Evolutionary conservation across 768 basidiomycete species (phyloP), one percentile per base, ranked within the genome.

Genomic region (Auricularia sp.): DNA sequence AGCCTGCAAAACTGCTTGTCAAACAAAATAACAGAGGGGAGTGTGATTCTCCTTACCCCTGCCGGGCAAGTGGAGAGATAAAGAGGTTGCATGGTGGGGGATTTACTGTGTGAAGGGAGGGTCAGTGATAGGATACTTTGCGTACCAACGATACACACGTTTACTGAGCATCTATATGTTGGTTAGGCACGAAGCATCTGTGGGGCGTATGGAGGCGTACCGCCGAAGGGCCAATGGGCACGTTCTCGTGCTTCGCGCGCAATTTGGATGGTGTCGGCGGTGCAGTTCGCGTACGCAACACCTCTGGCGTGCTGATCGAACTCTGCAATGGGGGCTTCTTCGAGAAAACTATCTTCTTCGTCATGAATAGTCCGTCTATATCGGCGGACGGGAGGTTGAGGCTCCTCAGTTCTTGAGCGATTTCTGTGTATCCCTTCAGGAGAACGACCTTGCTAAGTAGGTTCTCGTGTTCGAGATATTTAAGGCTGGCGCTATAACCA

Each of bases 31-130:
- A 3, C 21, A 10, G 47, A 11, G 47, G 47, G 11, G 16, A 6
- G 6, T 5, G 18, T 3, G 3, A 51, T 21, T 1, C 37, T 2
- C 65, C 76, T 69, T 45, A 77, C 70, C 16, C 87, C 88, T 79
- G 90, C 90, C 64, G 87, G 88, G 76, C 90, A 92, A 51, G 80
- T 80, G 86, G 91, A 89, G 69, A 92, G 76, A 74, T 92, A 92
- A 71, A 83, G 75, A 92, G 89, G 70, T 92, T 92, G 78, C 90
- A 92, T 16, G 90, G 90, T 14, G 90, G 90, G 39, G 90, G 90
- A 66, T 81, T 83, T 76, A 92, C 90, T 92, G 73, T 59, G 63
- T 56, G 66, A 61, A 44, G 64, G 56, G 1, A 51, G 47, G 7
- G 18, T 16, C 14, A 51, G 47, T 3, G 47, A 6, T 21, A 18